Conservation (phyloP, 2,329 filamentous ascomycete genomes). For the Colletotrichum sp. region DNA sequence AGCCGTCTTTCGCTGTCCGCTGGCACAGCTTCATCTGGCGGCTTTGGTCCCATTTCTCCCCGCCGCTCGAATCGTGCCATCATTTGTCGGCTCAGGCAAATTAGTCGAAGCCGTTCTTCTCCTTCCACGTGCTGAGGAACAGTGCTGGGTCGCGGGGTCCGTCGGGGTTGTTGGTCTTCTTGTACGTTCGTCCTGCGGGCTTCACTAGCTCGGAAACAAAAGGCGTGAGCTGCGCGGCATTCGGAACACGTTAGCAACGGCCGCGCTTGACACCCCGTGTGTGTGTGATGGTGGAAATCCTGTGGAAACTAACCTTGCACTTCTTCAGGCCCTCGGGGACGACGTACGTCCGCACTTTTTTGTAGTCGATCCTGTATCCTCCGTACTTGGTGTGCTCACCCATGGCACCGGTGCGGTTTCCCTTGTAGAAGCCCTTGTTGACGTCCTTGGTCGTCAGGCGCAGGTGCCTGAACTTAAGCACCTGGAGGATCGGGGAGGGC, state of each 20-base stretch:
- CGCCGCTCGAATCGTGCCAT: background rate
- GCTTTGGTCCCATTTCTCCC: background rate
- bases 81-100: background rate
- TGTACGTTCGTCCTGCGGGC: slow-evolving; percentile 38
- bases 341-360: slow-evolving; percentile 89
- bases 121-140: slow-evolving; percentile 72
- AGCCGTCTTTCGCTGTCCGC: background rate
- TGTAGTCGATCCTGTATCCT: slow-evolving; percentile 82
- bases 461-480: slow-evolving; percentile 74
- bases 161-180: slow-evolving; percentile 57
- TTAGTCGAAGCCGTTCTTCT: slow-evolving; percentile 67
- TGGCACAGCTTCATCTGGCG: background rate
- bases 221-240: slow-evolving; percentile 70
- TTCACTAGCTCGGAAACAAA: slow-evolving; percentile 72
- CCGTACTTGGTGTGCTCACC: slow-evolving; percentile 84
- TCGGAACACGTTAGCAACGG: background rate
- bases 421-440: slow-evolving; percentile 96
- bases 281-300: background rate
- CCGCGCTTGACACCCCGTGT: background rate
- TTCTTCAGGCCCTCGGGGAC: slow-evolving; percentile 72
- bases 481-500: slow-evolving; percentile 70
- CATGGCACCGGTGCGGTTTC: slow-evolving; percentile 86
- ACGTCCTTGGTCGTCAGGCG: slow-evolving; percentile 91
- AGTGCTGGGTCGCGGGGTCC: slow-evolving; percentile 66
- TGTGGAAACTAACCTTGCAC: slow-evolving; percentile 67